Conservation (phyloP, 345 rosid species). For the Bretschneidera sinensis region DNA sequence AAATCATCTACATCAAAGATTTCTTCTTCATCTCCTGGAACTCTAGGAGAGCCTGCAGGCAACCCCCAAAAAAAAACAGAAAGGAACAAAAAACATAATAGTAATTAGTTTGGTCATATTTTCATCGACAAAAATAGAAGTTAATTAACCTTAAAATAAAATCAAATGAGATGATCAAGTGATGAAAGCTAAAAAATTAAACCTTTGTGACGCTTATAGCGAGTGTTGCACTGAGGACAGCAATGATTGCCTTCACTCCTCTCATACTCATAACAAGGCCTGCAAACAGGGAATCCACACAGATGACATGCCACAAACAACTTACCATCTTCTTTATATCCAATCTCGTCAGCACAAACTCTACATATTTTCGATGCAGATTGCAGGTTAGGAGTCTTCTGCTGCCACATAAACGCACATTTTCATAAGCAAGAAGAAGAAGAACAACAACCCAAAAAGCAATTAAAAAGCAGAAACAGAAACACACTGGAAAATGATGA, state of each 20-base stretch:
- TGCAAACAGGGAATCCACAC: constrained; percentile 82
- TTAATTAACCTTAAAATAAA: background rate
- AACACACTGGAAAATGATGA: background rate
- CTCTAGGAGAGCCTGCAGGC: constrained; percentile 63
- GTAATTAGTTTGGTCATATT: background rate
- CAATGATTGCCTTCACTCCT: constrained; percentile 82
- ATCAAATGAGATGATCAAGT: background rate
- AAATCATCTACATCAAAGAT: constrained; percentile 49
- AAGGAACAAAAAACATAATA: background rate
- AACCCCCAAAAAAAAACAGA: too few species aligned
- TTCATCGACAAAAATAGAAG: background rate
- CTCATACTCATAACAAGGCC: constrained; percentile 87
- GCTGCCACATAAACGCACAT: constrained; percentile 21
- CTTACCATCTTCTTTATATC: constrained; percentile 46
- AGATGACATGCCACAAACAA: constrained; percentile 70
- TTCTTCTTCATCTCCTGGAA: constrained; percentile 65
- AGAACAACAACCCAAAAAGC: constrained; percentile 12
- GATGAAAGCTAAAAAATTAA: too few species aligned
- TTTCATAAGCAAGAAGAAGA: background rate
- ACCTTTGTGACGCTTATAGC: constrained; percentile 88
- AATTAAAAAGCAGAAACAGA: constrained; percentile 12
- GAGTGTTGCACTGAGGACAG: constrained; percentile 92
- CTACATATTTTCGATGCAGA: constrained; percentile 48
- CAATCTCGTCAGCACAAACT: constrained; percentile 81
- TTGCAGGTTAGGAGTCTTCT: constrained; percentile 33